phyloP scores from a whole-genome alignment of 2,329 filamentous ascomycete genomes.

The Reticulascus tulasneorum region DNA sequence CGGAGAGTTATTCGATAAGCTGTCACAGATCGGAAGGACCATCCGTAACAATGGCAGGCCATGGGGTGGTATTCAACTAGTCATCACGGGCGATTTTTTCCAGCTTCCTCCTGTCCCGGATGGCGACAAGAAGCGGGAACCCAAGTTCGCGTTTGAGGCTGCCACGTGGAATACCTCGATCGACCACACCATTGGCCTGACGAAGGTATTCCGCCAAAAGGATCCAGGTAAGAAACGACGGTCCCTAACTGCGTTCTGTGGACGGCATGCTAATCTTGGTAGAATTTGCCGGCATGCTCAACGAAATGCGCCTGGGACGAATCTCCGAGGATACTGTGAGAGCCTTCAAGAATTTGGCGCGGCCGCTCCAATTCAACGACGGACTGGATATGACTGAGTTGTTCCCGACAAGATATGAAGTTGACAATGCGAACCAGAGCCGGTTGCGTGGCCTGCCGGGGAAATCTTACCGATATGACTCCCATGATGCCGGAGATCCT shows the following conservation, averaged over 20 bases:
- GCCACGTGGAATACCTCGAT: slow-evolving; percentile 89
- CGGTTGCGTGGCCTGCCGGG: slow-evolving; percentile 72
- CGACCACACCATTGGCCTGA: slow-evolving; percentile 91
- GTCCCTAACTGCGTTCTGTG: not conserved
- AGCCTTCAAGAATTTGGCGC: slow-evolving; percentile 69
- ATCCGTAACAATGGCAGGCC: slow-evolving; percentile 88
- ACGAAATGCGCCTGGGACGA: slow-evolving; percentile 90
- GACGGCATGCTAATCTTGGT: slow-evolving; percentile 15
- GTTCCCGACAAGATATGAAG: slow-evolving; percentile 86
- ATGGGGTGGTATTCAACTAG: slow-evolving; percentile 92
- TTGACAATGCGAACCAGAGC: slow-evolving; percentile 77
- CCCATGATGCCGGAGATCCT: slow-evolving; percentile 71
- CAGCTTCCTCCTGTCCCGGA: slow-evolving; percentile 94
- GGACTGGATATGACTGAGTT: slow-evolving; percentile 81
- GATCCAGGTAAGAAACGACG: slow-evolving; percentile 63
- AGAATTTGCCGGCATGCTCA: slow-evolving; percentile 92
- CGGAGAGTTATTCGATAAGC: slow-evolving; percentile 92
- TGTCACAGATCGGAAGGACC: slow-evolving; percentile 79
- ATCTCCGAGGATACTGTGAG: slow-evolving; percentile 72
- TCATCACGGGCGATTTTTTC: slow-evolving; percentile 97
- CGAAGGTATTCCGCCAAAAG: slow-evolving; percentile 93
- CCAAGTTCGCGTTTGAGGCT: slow-evolving; percentile 91
- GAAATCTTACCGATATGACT: slow-evolving; percentile 63
- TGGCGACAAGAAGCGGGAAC: slow-evolving; percentile 54
- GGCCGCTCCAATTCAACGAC: slow-evolving; percentile 70